Base-by-base conservation (phyloP, 257 asterid species). In the Plantago elongata region DNA sequence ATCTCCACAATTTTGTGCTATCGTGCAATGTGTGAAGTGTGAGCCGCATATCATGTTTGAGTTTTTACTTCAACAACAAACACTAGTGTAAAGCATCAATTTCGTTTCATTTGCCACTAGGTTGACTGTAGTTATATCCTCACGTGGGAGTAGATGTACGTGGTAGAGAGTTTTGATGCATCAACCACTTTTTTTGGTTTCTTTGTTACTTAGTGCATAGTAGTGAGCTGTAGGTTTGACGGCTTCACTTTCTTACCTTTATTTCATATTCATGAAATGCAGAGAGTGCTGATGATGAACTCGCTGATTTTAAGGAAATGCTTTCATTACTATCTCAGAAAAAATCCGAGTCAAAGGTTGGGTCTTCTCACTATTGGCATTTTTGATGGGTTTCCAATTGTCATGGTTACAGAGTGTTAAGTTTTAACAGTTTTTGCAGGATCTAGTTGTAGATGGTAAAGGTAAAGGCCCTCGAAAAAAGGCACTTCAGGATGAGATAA, bases 301-400 rank as follows among this genome's bases (percentile, higher is more conserved):
- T 86, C 65, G 84, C 77, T 30, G 97, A 81, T 65, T 78, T 84
- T 60, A 66, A 72, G 54, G 83, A 79, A 65, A 77, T 78, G 83
- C 62, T 78, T 72, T 79, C 72, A 48, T 57, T 63, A 61, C 84
- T 78, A 49, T 57, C 79, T 46, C 67, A 67, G n/a, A 75, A 77
- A 74, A 73, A 75, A 67, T 67, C 81, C 3, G 79, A 62, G 69
- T 55, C 70, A 49, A 49, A 62, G 62, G 98, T 86, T 81, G n/a
- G 79, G 65, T 54, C 51, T 57, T 11, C 40, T 46, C 61, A 30
- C 17, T 37, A 18, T 67, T 60, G 12, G 5, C 60, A 13, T 50
- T n/a, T 47, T 63, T 51, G n/a, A 29, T 48, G 37, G 40, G 27
- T 62, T 30, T 46, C 13, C 18, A 16, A 16, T 68, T 44, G 47